Conservation (phyloP, 768 basidiomycete species). For the Auricularia sp. region DNA sequence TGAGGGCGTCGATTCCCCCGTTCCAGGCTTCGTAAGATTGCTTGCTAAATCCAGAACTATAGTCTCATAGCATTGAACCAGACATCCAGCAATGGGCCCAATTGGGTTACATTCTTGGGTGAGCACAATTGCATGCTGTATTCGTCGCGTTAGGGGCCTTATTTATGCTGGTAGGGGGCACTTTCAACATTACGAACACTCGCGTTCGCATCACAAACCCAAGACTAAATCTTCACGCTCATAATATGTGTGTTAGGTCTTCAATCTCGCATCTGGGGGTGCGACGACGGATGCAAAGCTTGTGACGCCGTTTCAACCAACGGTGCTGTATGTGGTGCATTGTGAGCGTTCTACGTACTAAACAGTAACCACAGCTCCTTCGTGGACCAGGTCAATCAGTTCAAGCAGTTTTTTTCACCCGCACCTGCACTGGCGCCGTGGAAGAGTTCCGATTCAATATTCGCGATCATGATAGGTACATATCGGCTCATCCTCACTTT, state of each 20-base stretch:
- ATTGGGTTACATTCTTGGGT: conserved; percentile 51
- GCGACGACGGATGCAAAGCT: conserved; percentile 29
- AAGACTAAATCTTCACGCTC: too few relatives aligned
- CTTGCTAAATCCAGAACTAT: background rate
- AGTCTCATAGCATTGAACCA: conserved; percentile 12
- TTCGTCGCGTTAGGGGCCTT: too few relatives aligned
- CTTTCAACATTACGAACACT: too few relatives aligned
- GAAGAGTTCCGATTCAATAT: conserved; percentile 24
- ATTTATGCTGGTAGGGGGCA: background rate
- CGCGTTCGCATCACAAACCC: too few relatives aligned
- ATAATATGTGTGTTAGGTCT: conserved; percentile 31
- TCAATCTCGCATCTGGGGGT: conserved; percentile 28
- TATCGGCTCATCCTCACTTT: conserved; percentile 13
- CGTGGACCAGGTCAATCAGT: conserved; percentile 23
- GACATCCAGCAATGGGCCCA: conserved; percentile 53
- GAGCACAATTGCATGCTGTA: conserved; percentile 3
- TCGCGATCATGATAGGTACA: conserved; percentile 30
- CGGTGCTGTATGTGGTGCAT: conserved; percentile 16
- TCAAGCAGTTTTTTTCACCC: conserved; percentile 21
- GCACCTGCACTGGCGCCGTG: conserved; percentile 24
- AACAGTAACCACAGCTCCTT: conserved; percentile 18
- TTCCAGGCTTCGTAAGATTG: conserved; percentile 38
- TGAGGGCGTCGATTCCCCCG: conserved; percentile 40
- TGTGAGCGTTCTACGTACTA: background rate
- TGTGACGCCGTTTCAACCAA: conserved; percentile 26